Evolutionary conservation across 805 yeast species (phyloP), one percentile per base, ranked within the genome.

Genomic region (Myxozyma lipomycoides): DNA sequence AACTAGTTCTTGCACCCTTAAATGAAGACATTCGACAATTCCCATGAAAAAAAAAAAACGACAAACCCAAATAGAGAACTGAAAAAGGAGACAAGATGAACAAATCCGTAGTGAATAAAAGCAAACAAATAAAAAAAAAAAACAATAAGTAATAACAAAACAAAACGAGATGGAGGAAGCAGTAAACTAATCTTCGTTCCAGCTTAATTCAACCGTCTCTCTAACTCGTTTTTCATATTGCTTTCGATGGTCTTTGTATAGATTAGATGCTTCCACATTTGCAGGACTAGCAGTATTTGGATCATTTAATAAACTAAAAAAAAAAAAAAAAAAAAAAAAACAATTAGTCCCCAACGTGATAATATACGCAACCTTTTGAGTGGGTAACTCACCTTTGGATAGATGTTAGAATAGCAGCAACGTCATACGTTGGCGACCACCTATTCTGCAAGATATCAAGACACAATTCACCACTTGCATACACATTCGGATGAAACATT

Each of bases 351-450:
- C n/a, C n/a, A n/a, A n/a, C n/a, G n/a, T 3, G 43, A n/a, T n/a
- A n/a, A n/a, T n/a, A n/a, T n/a, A n/a, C n/a, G n/a, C n/a, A n/a
- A n/a, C n/a, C n/a, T n/a, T n/a, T n/a, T n/a, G n/a, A n/a, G n/a
- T n/a, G n/a, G n/a, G n/a, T n/a, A n/a, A n/a, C 9, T 34, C 10
- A 58, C 60, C 90, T 83, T 67, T 93, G 98, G 51, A 93, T 82
- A 24, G 96, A 86, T 1, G 98, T 93, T 61, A 93, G 75, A 49
- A 93, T 91, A 10, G 96, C 88, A 9, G 96, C 89, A 35, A 93
- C 98, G 65, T 93, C 98, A 66, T 91, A 93, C 0, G 98, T 93
- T 10, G 98, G 98, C 23, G 95, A 85, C 98, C 98, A 93, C 66
- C 98, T 77, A 72, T 91, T 93, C 67, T 93, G 98, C 60, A 93